Percentiles rank a stretch among this genome's conserved stretches.
phyloP scores from a whole-genome alignment of 352 stramenopile genomes.

The Phytophthora vignae region DNA sequence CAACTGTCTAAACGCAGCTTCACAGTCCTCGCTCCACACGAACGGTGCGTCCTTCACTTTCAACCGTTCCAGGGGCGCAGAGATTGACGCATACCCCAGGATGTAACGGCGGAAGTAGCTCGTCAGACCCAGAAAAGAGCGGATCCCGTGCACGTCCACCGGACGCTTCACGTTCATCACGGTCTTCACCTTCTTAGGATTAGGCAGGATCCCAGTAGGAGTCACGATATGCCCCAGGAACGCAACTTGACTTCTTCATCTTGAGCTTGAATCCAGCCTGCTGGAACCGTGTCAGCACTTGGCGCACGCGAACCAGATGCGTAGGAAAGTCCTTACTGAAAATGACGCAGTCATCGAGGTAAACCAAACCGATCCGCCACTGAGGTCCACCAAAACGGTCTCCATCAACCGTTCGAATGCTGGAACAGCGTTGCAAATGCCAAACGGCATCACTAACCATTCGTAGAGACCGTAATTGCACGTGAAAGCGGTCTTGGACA shows the following conservation, averaged over 20 bases:
- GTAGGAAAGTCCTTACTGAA: constrained; percentile 15
- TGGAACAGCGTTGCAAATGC: constrained; percentile 1
- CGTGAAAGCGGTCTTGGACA: too few species aligned
- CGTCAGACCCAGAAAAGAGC: background rate
- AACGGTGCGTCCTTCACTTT: constrained; percentile 8
- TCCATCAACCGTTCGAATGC: constrained; percentile 13
- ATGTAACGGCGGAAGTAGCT: constrained; percentile 12
- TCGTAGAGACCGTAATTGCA: background rate
- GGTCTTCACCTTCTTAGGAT: background rate
- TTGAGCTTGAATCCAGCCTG: constrained; percentile 3
- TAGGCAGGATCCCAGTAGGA: constrained; percentile 4
- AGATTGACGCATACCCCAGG: constrained; percentile 3
- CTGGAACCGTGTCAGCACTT: constrained; percentile 5
- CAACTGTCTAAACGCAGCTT: constrained; percentile 1
- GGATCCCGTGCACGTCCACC: background rate
- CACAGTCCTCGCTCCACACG: constrained; percentile 5
- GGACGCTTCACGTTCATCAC: constrained; percentile 2
- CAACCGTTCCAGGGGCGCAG: constrained; percentile 9
- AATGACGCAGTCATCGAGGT: background rate
- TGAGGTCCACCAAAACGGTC: constrained; percentile 5
- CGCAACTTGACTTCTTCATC: constrained; percentile 14
- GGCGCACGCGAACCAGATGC: background rate
- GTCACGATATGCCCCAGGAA: constrained; percentile 10
- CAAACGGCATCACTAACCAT: constrained; percentile 16
- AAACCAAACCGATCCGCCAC: constrained; percentile 12